A percentile compares a stretch with the other conserved stretches of the same genome.
Conservation (phyloP, 345 rosid genomes). For the Brassica incana region DNA sequence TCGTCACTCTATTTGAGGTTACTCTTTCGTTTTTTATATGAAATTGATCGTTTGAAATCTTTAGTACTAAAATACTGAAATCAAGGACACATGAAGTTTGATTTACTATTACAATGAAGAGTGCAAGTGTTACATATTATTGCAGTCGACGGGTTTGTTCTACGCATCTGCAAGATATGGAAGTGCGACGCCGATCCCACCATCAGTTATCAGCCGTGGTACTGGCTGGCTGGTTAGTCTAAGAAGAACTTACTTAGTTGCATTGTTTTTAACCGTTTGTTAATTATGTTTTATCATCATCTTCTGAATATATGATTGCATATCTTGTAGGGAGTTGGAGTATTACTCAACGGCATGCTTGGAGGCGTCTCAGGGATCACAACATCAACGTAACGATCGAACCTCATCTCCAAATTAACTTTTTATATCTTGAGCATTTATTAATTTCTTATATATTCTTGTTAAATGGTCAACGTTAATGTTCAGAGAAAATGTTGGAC, state of each 20-base stretch:
- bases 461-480: constrained; percentile 1
- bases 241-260: neutral
- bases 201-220: constrained; percentile 67
- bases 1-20: constrained; percentile 70
- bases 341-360: constrained; percentile 54
- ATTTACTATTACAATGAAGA: neutral
- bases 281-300: neutral
- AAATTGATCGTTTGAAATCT: neutral
- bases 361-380: constrained; percentile 61
- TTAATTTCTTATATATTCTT: neutral
- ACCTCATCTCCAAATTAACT: neutral
- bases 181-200: constrained; percentile 74
- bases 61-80: neutral
- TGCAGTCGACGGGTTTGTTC: constrained; percentile 67
- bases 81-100: neutral
- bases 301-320: neutral
- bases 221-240: constrained; percentile 63
- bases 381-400: constrained; percentile 59
- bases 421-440: neutral
- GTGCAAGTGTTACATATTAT: neutral
- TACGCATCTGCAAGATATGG: constrained; percentile 66
- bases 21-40: neutral
- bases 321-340: constrained; percentile 60
- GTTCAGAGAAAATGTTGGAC: constrained; percentile 70
- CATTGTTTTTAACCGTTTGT: neutral